A percentile compares a stretch with the other conserved stretches of the same genome.
Conservation (phyloP, 306 rosid genomes). For the Medicago arabica region DNA sequence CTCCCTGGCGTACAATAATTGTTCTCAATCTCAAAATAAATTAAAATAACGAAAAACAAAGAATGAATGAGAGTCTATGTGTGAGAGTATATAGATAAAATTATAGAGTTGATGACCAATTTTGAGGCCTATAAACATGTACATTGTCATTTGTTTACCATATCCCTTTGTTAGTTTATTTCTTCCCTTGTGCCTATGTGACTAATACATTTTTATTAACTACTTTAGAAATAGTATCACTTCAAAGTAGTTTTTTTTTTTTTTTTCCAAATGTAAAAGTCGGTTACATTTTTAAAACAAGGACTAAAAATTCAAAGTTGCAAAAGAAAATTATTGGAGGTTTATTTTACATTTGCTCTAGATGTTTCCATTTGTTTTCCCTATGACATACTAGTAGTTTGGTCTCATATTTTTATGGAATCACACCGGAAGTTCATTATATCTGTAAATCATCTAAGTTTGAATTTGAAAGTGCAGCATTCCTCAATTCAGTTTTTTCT, state of each 20-base stretch:
- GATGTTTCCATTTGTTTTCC: conserved; percentile 11
- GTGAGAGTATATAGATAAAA: conserved; percentile 32
- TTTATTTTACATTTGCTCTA: neutral
- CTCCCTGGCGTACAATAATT: conserved; percentile 66
- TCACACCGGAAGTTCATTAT: neutral
- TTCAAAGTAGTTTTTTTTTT: neutral
- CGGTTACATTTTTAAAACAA: neutral
- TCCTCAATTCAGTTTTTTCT: neutral
- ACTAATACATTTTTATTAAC: neutral
- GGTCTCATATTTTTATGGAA: neutral
- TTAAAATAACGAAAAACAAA: conserved; percentile 22
- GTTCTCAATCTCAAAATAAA: conserved; percentile 33
- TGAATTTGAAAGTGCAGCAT: neutral
- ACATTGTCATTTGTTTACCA: conserved; percentile 1
- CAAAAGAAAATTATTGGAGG: neutral
- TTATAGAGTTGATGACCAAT: conserved; percentile 51
- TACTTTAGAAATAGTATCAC: neutral
- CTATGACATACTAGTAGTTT: neutral
- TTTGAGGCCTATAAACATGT: conserved; percentile 61
- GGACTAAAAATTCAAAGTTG: neutral
- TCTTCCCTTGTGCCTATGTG: conserved; percentile 5
- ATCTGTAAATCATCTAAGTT: neutral
- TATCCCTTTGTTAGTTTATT: neutral
- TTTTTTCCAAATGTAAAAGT: neutral
- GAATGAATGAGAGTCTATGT: neutral